Conservation (phyloP, 345 rosid species). For the Sonneratia caseolaris region DNA sequence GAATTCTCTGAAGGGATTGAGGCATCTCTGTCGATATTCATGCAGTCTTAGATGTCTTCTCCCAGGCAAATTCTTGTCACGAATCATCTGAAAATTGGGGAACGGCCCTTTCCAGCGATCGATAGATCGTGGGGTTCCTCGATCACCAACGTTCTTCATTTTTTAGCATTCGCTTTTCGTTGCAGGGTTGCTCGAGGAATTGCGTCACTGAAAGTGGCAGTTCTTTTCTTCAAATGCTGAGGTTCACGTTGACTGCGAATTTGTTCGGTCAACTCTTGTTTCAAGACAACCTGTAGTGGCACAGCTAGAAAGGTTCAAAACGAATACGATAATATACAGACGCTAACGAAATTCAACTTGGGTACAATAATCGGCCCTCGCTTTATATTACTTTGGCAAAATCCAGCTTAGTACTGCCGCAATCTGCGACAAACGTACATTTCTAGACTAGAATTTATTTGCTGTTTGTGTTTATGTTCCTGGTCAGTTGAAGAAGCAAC, state of each 20-base stretch:
- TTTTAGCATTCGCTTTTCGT: too few species aligned
- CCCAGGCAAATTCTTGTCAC: slow-evolving; percentile 16
- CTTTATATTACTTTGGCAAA: background rate
- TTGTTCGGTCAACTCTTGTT: background rate
- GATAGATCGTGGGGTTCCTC: too few species aligned
- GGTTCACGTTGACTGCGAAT: background rate
- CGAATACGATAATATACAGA: background rate
- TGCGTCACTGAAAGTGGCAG: background rate
- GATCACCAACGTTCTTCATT: too few species aligned
- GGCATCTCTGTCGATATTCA: slow-evolving; percentile 12
- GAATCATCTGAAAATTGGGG: background rate
- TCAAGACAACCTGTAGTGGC: background rate
- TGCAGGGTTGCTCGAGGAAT: too few species aligned
- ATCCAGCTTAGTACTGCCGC: too few species aligned
- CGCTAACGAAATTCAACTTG: background rate
- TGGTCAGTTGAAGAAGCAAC: background rate
- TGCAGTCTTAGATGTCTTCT: slow-evolving; percentile 23
- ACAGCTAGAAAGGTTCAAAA: background rate
- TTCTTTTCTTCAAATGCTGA: background rate
- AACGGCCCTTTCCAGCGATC: too few species aligned
- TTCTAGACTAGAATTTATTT: too few species aligned
- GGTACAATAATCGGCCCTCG: too few species aligned
- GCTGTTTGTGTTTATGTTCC: too few species aligned
- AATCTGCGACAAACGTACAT: too few species aligned
- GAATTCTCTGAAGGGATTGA: too few species aligned